Percentiles rank a stretch among this genome's conserved stretches.
phyloP scores from a whole-genome alignment of 108 stramenopile genomes.

The Schizochytrium sp. region DNA sequence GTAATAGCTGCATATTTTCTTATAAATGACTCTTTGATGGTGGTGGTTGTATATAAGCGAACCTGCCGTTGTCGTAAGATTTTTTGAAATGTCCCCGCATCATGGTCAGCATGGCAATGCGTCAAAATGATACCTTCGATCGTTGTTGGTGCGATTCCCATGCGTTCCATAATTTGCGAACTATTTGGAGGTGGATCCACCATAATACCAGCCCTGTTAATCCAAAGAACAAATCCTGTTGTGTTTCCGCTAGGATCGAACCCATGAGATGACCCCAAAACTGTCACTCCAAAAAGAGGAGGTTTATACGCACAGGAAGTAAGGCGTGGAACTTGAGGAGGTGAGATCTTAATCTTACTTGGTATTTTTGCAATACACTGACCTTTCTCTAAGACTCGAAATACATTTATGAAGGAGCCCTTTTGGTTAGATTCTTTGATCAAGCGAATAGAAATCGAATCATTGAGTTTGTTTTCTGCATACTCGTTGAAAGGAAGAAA shows the following conservation, averaged over 20 bases:
- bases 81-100: slow-evolving; percentile 72
- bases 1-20: slow-evolving; percentile 44
- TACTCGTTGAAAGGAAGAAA: slow-evolving; percentile 65
- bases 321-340: not conserved
- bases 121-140: slow-evolving; percentile 70
- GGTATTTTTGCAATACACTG: slow-evolving; percentile 79
- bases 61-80: slow-evolving; percentile 64
- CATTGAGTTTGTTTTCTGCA: slow-evolving; percentile 16
- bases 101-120: slow-evolving; percentile 72
- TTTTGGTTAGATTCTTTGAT: slow-evolving; percentile 75
- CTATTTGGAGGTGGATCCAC: slow-evolving; percentile 89
- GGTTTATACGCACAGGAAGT: slow-evolving; percentile 77
- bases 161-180: slow-evolving; percentile 58
- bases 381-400: slow-evolving; percentile 81
- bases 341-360: slow-evolving; percentile 3
- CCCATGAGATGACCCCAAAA: slow-evolving; percentile 67
- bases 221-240: slow-evolving; percentile 93
- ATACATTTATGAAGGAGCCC: slow-evolving; percentile 79
- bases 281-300: slow-evolving; percentile 67
- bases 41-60: slow-evolving; percentile 67
- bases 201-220: slow-evolving; percentile 93
- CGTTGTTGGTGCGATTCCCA: slow-evolving; percentile 59
- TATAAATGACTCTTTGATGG: slow-evolving; percentile 67
- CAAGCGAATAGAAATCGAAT: not conserved
- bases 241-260: slow-evolving; percentile 88